Evolutionary conservation across 306 rosid species (phyloP).

Genomic region (Vachellia pachyceras): DNA sequence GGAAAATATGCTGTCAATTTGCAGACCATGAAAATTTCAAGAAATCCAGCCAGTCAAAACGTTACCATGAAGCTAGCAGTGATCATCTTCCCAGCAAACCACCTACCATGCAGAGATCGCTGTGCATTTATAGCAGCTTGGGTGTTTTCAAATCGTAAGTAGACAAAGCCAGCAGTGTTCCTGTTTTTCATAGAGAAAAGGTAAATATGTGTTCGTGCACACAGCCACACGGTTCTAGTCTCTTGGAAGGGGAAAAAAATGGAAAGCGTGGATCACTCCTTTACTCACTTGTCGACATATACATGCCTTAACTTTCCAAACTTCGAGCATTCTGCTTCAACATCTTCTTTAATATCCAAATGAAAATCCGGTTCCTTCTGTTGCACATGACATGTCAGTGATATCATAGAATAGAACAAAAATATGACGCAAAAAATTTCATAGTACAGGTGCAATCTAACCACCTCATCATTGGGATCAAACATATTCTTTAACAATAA

Average conservation of each 20-base stretch:
- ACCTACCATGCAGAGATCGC: constrained; percentile 89
- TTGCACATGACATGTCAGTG: constrained; percentile 34
- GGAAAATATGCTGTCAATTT: constrained; percentile 25
- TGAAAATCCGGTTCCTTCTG: constrained; percentile 88
- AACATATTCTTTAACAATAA: constrained; percentile 86
- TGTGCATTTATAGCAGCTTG: constrained; percentile 78
- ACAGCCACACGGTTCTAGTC: neutral
- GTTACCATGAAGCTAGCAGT: constrained; percentile 85
- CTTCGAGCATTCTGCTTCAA: constrained; percentile 85
- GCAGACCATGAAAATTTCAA: constrained; percentile 6
- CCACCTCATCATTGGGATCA: constrained; percentile 89
- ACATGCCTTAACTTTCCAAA: constrained; percentile 80
- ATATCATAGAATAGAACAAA: constrained; percentile 27
- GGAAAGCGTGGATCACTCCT: constrained; percentile 8
- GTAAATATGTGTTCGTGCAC: neutral
- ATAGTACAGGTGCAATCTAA: constrained; percentile 17
- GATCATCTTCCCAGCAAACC: constrained; percentile 99
- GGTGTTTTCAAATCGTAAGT: constrained; percentile 66
- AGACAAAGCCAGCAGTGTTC: constrained; percentile 80
- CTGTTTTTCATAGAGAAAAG: constrained; percentile 48
- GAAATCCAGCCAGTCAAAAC: constrained; percentile 19
- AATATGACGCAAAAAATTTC: neutral
- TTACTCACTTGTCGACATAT: constrained; percentile 81
- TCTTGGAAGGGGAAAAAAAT: neutral
- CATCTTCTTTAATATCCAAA: constrained; percentile 90